phyloP scores from a whole-genome alignment of 1,139 yeast genomes.

The Arxiozyma slooffiae region DNA sequence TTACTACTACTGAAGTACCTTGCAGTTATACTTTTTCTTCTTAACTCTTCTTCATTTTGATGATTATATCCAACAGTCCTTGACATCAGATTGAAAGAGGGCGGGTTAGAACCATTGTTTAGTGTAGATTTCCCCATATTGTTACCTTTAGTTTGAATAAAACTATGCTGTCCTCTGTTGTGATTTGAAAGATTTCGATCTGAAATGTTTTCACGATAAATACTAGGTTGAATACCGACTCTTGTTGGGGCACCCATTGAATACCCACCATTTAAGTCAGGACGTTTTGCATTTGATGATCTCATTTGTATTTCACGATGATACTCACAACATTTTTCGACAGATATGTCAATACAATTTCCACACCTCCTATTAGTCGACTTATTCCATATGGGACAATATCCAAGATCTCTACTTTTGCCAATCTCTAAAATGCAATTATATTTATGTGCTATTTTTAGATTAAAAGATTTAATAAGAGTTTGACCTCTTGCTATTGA shows the following conservation, averaged over 20 bases:
- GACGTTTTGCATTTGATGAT: slow-evolving; percentile 47
- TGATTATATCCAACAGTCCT: not conserved
- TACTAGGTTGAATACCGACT: slow-evolving; percentile 34
- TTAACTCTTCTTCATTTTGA: not conserved
- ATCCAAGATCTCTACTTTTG: slow-evolving; percentile 55
- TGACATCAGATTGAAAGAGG: slow-evolving; percentile 1
- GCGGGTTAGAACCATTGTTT: not conserved
- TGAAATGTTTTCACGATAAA: slow-evolving; percentile 18
- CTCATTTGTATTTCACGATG: slow-evolving; percentile 56
- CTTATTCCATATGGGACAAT: slow-evolving; percentile 42
- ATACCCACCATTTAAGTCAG: slow-evolving; percentile 63
- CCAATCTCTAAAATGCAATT: slow-evolving; percentile 65
- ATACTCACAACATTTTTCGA: slow-evolving; percentile 53
- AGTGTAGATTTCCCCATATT: not conserved
- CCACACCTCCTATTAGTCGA: slow-evolving; percentile 46
- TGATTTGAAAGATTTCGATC: not conserved
- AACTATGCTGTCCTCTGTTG: slow-evolving; percentile 6
- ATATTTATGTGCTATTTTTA: slow-evolving; percentile 44
- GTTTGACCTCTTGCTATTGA: slow-evolving; percentile 10
- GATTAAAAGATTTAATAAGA: slow-evolving; percentile 43
- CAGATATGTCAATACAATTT: slow-evolving; percentile 46
- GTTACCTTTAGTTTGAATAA: not conserved
- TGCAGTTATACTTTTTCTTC: not conserved
- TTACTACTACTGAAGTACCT: slow-evolving; percentile 33
- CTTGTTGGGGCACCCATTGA: slow-evolving; percentile 37